Conservation (phyloP, 129 eudicot species). For the Ambrosia trifida region DNA sequence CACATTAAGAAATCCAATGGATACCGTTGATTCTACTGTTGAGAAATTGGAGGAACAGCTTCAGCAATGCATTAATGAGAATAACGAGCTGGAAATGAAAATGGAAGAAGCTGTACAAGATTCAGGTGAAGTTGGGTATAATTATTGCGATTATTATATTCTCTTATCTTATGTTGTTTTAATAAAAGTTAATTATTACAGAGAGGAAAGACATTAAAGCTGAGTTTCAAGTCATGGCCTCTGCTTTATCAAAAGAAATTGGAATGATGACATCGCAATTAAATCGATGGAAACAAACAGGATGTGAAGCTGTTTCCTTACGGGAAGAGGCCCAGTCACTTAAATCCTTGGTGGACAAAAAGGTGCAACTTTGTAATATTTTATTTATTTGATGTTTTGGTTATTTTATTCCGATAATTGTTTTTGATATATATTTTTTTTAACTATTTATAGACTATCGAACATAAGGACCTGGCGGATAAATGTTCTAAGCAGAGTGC, state of each 20-base stretch:
- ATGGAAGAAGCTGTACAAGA: slow-evolving; percentile 97
- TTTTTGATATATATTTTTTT: neutral
- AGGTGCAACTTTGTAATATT: slow-evolving; percentile 42
- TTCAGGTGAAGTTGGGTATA: slow-evolving; percentile 57
- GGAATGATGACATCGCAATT: slow-evolving; percentile 86
- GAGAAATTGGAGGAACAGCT: slow-evolving; percentile 68
- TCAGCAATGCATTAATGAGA: slow-evolving; percentile 52
- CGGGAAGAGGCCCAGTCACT: slow-evolving; percentile 65
- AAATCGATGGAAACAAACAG: slow-evolving; percentile 81
- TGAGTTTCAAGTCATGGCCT: slow-evolving; percentile 86
- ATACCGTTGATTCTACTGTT: slow-evolving; percentile 54
- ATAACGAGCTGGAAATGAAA: slow-evolving; percentile 77
- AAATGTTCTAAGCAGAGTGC: slow-evolving; percentile 57
- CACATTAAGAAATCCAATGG: slow-evolving; percentile 44
- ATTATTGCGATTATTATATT: neutral
- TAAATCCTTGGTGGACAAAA: slow-evolving; percentile 50
- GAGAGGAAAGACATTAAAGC: slow-evolving; percentile 84
- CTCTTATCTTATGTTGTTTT: slow-evolving; percentile 5
- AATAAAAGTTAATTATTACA: slow-evolving; percentile 30
- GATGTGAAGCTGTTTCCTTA: slow-evolving; percentile 63
- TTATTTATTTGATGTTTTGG: neutral
- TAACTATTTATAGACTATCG: slow-evolving; percentile 60
- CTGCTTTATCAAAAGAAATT: slow-evolving; percentile 88
- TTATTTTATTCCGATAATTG: slow-evolving; percentile 16
- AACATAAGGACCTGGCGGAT: slow-evolving; percentile 56